phyloP scores from a whole-genome alignment of 1,139 yeast genomes.

The Yamadazyma dendronema region DNA sequence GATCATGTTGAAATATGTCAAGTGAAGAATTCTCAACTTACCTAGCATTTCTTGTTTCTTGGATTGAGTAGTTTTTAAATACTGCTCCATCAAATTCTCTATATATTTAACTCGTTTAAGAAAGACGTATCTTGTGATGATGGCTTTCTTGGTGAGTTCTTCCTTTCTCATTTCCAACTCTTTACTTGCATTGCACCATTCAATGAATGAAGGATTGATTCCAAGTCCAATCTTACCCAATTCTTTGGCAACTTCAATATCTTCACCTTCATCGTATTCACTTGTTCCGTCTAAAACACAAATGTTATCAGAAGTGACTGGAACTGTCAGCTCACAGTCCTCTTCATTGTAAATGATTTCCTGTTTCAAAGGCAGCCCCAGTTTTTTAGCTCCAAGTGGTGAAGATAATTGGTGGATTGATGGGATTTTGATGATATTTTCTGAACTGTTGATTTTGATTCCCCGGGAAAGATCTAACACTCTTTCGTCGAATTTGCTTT shows the following conservation, averaged over 20 bases:
- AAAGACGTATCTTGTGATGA: slow-evolving; percentile 1
- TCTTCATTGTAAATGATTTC: not conserved
- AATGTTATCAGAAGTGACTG: no score
- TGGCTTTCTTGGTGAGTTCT: not conserved
- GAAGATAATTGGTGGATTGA: slow-evolving; percentile 1
- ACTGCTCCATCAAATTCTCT: not conserved
- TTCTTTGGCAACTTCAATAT: not conserved
- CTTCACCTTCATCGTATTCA: not conserved
- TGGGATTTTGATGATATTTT: slow-evolving; percentile 2
- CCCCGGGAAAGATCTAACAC: slow-evolving; percentile 1
- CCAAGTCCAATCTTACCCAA: slow-evolving; percentile 1
- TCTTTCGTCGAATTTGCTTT: not conserved
- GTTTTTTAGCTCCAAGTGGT: not conserved
- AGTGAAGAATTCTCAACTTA: slow-evolving; percentile 2
- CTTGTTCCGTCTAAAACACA: not conserved
- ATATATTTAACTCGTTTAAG: slow-evolving; percentile 3
- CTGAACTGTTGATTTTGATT: not conserved
- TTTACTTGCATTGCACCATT: slow-evolving; percentile 1
- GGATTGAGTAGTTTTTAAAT: not conserved
- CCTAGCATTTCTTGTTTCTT: slow-evolving; percentile 1
- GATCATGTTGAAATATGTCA: slow-evolving; percentile 1
- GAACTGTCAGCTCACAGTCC: not conserved
- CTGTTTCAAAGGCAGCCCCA: slow-evolving; percentile 2
- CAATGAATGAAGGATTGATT: slow-evolving; percentile 1
- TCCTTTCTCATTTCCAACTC: not conserved